Conservation (phyloP, 805 yeast genomes). For the Ogataea siamensis region DNA sequence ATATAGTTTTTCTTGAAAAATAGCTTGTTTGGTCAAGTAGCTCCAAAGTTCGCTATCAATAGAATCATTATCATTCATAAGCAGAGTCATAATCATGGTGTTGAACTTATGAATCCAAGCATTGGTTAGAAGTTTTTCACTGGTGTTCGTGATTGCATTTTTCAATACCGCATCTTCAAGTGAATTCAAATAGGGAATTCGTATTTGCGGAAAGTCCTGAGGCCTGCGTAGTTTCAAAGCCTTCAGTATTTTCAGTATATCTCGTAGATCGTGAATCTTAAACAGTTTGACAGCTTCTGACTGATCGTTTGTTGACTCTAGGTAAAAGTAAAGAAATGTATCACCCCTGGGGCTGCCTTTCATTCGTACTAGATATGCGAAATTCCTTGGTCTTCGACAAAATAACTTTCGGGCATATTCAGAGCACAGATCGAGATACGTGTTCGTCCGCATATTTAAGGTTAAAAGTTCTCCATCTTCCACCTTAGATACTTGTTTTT, state of each 20-base stretch:
- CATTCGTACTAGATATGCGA: too few species aligned
- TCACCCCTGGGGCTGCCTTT: too few species aligned
- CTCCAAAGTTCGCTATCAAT: conserved; percentile 32
- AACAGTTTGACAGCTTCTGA: too few species aligned
- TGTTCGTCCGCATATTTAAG: too few species aligned
- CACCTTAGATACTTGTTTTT: background rate
- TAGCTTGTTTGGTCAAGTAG: background rate
- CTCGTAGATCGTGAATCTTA: conserved; percentile 1
- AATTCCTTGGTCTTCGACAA: too few species aligned
- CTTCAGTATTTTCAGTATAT: conserved; percentile 1
- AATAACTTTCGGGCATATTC: too few species aligned
- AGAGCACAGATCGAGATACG: too few species aligned
- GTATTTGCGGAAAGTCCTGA: conserved; percentile 1
- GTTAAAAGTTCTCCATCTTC: background rate
- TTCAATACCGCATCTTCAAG: too few species aligned
- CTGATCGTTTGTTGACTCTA: too few species aligned
- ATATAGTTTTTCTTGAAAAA: too few species aligned
- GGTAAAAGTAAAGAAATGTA: too few species aligned
- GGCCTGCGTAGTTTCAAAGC: background rate
- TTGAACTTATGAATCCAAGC: background rate
- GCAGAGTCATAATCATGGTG: background rate
- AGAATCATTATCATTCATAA: background rate
- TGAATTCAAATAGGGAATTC: background rate
- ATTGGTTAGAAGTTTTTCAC: background rate
- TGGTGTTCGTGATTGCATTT: too few species aligned